phyloP scores from a whole-genome alignment of 345 rosid genomes.

The Eucalyptus marginata region DNA sequence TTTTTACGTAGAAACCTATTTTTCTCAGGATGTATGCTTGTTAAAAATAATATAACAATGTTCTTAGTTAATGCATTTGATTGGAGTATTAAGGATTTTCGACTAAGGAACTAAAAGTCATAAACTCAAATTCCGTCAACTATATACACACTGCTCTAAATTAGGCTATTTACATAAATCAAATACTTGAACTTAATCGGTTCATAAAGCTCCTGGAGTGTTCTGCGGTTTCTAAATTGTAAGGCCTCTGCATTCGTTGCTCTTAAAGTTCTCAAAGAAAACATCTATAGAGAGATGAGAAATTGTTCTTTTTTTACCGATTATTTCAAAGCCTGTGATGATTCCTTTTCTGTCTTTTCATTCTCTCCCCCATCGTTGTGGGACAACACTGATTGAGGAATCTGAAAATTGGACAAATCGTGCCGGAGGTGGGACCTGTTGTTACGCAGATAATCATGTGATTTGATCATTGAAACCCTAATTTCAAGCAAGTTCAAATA shows the following conservation, averaged over 20 bases:
- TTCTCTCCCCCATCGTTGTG: neutral
- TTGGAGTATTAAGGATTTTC: neutral
- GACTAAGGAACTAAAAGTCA: neutral
- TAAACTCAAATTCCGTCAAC: neutral
- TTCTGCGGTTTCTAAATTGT: neutral
- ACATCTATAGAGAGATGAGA: neutral
- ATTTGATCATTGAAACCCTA: neutral
- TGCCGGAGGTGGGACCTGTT: neutral
- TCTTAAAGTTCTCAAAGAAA: neutral
- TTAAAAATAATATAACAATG: neutral
- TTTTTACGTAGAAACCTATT: neutral
- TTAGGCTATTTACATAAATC: neutral
- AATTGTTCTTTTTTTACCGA: neutral
- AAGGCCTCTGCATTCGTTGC: neutral
- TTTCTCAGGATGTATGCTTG: fast-evolving
- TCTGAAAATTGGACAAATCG: neutral
- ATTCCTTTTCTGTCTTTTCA: neutral
- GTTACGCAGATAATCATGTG: neutral
- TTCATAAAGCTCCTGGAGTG: neutral
- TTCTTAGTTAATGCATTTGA: neutral
- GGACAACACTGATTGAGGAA: neutral
- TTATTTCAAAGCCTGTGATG: neutral
- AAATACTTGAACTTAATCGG: neutral
- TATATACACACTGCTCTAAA: fast-evolving
- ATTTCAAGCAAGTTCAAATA: neutral